These are phyloP conservation scores for Podospora bellae-mahoneyi DNA, from an alignment of 495 filamentous ascomycete genomes.

Conservation along the genomic window DNA sequence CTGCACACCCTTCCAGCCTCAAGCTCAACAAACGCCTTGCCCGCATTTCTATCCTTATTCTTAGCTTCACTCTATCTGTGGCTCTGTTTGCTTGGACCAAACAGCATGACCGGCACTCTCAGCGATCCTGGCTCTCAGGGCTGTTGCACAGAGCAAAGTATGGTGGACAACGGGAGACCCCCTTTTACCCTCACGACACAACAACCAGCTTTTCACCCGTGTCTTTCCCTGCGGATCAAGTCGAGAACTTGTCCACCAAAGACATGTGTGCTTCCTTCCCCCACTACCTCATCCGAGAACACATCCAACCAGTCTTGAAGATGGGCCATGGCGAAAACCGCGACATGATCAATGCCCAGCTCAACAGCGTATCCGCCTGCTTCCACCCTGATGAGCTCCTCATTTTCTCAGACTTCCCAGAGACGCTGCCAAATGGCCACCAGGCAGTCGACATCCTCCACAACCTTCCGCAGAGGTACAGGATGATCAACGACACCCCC, in stretches of 20 bases:
- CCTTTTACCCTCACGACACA: no score
- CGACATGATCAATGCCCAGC: constrained; percentile 19
- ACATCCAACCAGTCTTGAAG: constrained; percentile 30
- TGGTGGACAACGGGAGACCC: no score
- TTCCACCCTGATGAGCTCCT: constrained; percentile 35
- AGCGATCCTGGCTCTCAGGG: no score
- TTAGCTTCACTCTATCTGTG: no score
- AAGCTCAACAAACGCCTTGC: no score
- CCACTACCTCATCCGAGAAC: constrained; percentile 12
- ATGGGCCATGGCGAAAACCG: constrained; percentile 27
- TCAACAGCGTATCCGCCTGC: constrained; percentile 26
- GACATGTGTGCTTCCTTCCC: constrained; percentile 28
- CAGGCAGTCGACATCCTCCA: constrained; percentile 41
- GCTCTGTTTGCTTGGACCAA: no score
- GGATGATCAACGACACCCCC: constrained; percentile 22
- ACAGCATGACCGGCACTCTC: no score
- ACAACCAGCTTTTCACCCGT: background rate
- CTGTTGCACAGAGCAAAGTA: no score
- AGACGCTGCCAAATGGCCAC: constrained; percentile 29
- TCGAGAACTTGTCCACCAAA: constrained; percentile 10
- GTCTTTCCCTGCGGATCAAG: background rate
- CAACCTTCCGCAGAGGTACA: constrained; percentile 16
- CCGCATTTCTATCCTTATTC: no score
- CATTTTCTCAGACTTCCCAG: constrained; percentile 45
- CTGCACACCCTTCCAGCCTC: no score